Percentiles rank a stretch among this genome's conserved stretches.
Conservation (phyloP, 768 basidiomycete species). For the Astraeus odoratus region DNA sequence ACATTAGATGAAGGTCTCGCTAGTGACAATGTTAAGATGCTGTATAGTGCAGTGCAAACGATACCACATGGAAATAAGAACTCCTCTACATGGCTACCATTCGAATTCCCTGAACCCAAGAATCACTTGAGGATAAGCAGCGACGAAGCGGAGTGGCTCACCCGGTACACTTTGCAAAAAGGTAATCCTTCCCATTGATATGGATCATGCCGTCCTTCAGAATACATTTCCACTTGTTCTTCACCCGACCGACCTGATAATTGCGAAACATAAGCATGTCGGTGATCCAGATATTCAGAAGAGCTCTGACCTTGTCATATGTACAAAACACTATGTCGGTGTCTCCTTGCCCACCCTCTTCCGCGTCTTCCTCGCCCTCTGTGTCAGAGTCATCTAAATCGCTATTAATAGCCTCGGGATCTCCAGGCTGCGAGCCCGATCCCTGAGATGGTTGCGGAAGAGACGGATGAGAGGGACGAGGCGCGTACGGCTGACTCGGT, state of each 20-base stretch:
- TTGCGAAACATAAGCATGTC: not conserved
- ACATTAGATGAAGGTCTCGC: slow-evolving; percentile 15
- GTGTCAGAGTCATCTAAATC: slow-evolving; percentile 95
- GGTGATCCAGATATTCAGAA: slow-evolving; percentile 2
- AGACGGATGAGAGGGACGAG: slow-evolving; percentile 67
- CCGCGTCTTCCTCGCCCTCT: slow-evolving; percentile 76
- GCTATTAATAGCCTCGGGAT: slow-evolving; percentile 88
- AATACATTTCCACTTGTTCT: slow-evolving; percentile 99
- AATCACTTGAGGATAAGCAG: not conserved
- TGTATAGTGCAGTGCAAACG: slow-evolving; percentile 16
- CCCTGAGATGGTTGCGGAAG: slow-evolving; percentile 53
- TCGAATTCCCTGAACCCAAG: slow-evolving; percentile 35
- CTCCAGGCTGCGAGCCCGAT: slow-evolving; percentile 35
- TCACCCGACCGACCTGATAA: slow-evolving; percentile 89
- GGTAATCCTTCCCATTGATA: slow-evolving; percentile 94
- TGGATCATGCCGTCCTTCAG: slow-evolving; percentile 98
- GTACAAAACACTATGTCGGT: slow-evolving; percentile 96
- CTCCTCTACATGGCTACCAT: slow-evolving; percentile 28
- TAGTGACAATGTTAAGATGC: slow-evolving; percentile 20
- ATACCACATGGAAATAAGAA: slow-evolving; percentile 8
- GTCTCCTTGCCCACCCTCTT: slow-evolving; percentile 66
- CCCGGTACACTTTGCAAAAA: slow-evolving; percentile 97
- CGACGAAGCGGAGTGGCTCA: slow-evolving; percentile 32
- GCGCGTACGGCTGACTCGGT: slow-evolving; percentile 53
- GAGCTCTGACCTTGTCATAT: slow-evolving; percentile 80